Evolutionary conservation across 2,329 filamentous ascomycete genomes (phyloP).

Genomic region (Pseudopyricularia cyperi): DNA sequence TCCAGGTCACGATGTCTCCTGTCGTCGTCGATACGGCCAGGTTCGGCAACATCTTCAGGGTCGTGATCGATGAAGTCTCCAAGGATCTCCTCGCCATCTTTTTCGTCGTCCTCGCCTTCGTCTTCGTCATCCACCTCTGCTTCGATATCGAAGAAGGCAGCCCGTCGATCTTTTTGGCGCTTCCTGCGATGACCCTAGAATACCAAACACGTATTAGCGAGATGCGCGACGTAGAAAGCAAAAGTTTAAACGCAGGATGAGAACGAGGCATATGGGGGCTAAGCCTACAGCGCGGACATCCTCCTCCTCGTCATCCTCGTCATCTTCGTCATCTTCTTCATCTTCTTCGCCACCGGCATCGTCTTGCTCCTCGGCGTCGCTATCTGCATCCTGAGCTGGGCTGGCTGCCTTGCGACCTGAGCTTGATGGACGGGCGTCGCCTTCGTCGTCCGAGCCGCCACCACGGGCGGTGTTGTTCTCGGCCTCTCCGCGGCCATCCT

Average conservation of each 20-base stretch:
- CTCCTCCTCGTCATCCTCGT: constrained; percentile 23
- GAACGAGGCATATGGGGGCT: not conserved
- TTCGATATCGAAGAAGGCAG: constrained; percentile 93
- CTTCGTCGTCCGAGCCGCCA: constrained; percentile 11
- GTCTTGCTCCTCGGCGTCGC: constrained; percentile 16
- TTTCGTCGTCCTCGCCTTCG: constrained; percentile 76
- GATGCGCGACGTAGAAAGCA: not conserved
- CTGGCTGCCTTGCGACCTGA: not conserved
- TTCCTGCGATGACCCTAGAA: constrained; percentile 61
- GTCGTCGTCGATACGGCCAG: constrained; percentile 73
- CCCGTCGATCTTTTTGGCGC: constrained; percentile 57
- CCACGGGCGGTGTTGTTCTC: constrained; percentile 15
- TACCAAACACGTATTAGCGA: not conserved
- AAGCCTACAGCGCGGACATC: constrained; percentile 2
- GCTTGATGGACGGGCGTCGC: constrained; percentile 7
- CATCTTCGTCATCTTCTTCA: constrained; percentile 32
- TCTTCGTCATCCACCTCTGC: constrained; percentile 96
- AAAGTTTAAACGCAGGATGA: not conserved
- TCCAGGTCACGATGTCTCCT: constrained; percentile 89
- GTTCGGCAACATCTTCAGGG: constrained; percentile 75
- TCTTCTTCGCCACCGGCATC: constrained; percentile 21
- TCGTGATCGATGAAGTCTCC: constrained; percentile 81
- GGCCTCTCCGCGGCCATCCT: constrained; percentile 28
- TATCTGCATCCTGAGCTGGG: constrained; percentile 10
- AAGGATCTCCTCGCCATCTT: constrained; percentile 62